phyloP scores from a whole-genome alignment of 2,329 filamentous ascomycete species.

The Monosporascus sp. region DNA sequence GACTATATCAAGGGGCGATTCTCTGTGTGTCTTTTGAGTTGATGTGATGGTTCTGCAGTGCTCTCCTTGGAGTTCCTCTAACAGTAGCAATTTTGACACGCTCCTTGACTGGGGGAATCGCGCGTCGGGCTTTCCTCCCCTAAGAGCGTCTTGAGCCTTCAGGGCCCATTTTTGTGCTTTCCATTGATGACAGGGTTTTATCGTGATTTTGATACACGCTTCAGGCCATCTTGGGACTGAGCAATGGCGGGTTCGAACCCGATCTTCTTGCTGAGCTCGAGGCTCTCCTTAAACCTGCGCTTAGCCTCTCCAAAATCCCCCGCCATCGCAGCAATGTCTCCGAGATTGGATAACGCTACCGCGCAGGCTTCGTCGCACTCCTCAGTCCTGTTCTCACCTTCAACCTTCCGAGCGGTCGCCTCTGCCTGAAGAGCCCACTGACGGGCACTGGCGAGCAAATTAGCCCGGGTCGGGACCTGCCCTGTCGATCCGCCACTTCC shows the following conservation, averaged over 20 bases:
- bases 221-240: conserved; percentile 48
- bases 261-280: conserved; percentile 51
- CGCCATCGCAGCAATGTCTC: conserved; percentile 73
- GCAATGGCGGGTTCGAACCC: conserved; percentile 45
- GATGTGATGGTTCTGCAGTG: no score
- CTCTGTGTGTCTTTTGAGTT: no score
- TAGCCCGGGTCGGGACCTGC: conserved; percentile 44
- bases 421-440: conserved; percentile 78
- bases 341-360: conserved; percentile 80
- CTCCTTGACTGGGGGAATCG: no score
- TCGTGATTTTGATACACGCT: conserved; percentile 14
- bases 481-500: conserved; percentile 22
- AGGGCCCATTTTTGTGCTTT: neutral
- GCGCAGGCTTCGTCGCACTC: conserved; percentile 84
- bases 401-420: conserved; percentile 58
- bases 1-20: no score
- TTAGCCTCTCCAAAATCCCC: conserved; percentile 61
- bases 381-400: conserved; percentile 59
- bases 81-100: no score
- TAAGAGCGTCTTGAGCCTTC: no score
- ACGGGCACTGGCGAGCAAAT: conserved; percentile 63
- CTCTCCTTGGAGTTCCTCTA: no score
- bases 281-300: conserved; percentile 63
- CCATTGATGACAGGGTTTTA: conserved; percentile 1
- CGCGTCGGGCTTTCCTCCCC: neutral